Evolutionary conservation across 2,329 filamentous ascomycete genomes (phyloP).

Genomic region (Epichloe gansuensis): DNA sequence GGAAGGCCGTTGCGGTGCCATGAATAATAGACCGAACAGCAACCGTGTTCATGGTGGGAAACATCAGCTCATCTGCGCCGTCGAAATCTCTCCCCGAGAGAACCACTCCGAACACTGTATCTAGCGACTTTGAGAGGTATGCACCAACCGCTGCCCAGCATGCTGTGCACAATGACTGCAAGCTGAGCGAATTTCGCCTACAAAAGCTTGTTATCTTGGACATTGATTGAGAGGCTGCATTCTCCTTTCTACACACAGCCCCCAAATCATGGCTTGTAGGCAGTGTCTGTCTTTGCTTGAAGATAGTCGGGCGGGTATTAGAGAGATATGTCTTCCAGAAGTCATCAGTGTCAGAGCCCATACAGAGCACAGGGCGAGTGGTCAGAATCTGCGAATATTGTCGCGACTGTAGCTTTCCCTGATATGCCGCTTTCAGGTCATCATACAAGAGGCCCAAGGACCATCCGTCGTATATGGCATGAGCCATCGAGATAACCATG

Average conservation of each 20-base stretch:
- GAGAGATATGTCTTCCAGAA: slow-evolving; percentile 66
- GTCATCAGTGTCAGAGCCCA: slow-evolving; percentile 12
- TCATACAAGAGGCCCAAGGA: slow-evolving; percentile 63
- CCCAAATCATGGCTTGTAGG: background rate
- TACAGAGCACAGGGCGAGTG: slow-evolving; percentile 4
- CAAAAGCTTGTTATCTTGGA: slow-evolving; percentile 40
- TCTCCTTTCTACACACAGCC: slow-evolving; percentile 7
- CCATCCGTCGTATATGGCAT: slow-evolving; percentile 84
- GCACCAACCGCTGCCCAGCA: slow-evolving; percentile 65
- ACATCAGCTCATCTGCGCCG: slow-evolving; percentile 53
- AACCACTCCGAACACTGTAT: slow-evolving; percentile 72
- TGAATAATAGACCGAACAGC: slow-evolving; percentile 61
- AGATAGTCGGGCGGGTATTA: slow-evolving; percentile 27
- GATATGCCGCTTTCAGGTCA: slow-evolving; percentile 56
- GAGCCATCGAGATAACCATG: slow-evolving; percentile 59
- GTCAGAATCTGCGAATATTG: slow-evolving; percentile 18
- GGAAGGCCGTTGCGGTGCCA: slow-evolving; percentile 48
- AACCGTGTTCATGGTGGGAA: slow-evolving; percentile 89
- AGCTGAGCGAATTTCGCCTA: slow-evolving; percentile 50
- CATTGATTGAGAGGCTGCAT: background rate
- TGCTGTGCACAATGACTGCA: slow-evolving; percentile 64
- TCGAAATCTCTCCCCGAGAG: slow-evolving; percentile 73
- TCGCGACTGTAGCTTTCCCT: slow-evolving; percentile 26
- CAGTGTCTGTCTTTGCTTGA: slow-evolving; percentile 9
- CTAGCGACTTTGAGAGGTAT: slow-evolving; percentile 47